Base-by-base conservation (phyloP, 441 rosid genomes). In the Mallotus japonicus region DNA sequence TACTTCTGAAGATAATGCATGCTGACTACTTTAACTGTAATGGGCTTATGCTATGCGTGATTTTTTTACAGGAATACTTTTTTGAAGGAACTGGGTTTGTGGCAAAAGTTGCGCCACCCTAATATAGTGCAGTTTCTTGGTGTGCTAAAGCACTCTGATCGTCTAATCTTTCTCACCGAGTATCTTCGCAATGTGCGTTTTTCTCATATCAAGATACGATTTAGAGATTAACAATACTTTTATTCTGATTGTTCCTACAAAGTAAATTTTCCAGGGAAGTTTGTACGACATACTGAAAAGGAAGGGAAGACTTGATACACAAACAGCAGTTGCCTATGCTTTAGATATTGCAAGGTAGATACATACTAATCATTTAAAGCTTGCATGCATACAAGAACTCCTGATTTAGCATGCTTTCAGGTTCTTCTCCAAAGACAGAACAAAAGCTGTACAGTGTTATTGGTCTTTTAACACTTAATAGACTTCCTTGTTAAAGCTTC, bases 91-190 rank as follows among this genome's bases (percentile, higher is more conserved):
- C 67, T 89, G 75, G 88, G 82, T 57, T 70, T 89, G 74, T 89
- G 90, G 93, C 88, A 89, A 72, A 84, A 62, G 82, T 74, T 89
- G 78, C 86, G 89, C 70, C 93, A 87, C 77, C 93, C 93, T 34
- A 89, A 89, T 77, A 89, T 89, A 56, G 90, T 87, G 73, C 90
- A 89, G 79, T 89, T 88, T 85, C 88, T 89, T 59, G 93, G 93
- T 57, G 90, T 87, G 73, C 75, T 89, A 28, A 87, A 84, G 82
- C 82, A 79, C 72, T 69, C 87, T 40, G 87, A 84, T 58, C 89
- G 87, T 49, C 80, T 87, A 73, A 84, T 89, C 73, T 89, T 89
- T 77, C 84, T 89, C 5, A 85, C 88, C 0, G 93, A 89, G 77
- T 89, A 85, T 81, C 89, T 89, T 49, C 69, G 85, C 76, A 79